Conservation (phyloP, 495 filamentous ascomycete species). For the Aspergillus biplanus region DNA sequence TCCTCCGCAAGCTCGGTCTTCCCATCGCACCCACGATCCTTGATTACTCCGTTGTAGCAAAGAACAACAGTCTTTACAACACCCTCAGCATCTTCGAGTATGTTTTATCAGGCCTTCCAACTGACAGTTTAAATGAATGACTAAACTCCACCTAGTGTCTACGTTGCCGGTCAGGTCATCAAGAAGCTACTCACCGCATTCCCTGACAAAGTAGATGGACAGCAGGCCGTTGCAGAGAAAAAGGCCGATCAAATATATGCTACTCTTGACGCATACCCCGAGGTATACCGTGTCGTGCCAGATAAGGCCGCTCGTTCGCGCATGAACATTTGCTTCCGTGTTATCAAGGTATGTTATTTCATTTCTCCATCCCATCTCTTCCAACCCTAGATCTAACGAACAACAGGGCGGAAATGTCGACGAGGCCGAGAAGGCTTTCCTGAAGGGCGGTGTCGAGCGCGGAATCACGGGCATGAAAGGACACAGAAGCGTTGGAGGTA, state of each 20-base stretch:
- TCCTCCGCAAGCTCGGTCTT: slow-evolving; percentile 75
- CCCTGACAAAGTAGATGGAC: slow-evolving; percentile 46
- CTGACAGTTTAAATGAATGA: not conserved
- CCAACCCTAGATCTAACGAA: not conserved
- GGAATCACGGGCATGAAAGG: slow-evolving; percentile 77
- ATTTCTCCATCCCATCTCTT: not conserved
- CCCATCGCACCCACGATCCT: slow-evolving; percentile 72
- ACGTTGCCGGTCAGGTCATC: slow-evolving; percentile 84
- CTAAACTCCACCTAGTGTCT: slow-evolving; percentile 57
- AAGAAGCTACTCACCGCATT: slow-evolving; percentile 56
- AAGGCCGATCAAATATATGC: slow-evolving; percentile 75
- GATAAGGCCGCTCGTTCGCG: slow-evolving; percentile 72
- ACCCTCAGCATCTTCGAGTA: slow-evolving; percentile 90
- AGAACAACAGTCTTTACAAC: slow-evolving; percentile 92
- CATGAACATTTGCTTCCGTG: slow-evolving; percentile 93
- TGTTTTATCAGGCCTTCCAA: slow-evolving; percentile 10
- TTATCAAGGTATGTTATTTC: slow-evolving; percentile 48
- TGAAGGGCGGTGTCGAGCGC: slow-evolving; percentile 66
- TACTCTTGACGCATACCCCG: slow-evolving; percentile 69
- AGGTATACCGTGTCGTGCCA: slow-evolving; percentile 73
- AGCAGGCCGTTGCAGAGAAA: slow-evolving; percentile 57
- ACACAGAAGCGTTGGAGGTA: slow-evolving; percentile 79
- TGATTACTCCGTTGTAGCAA: slow-evolving; percentile 77
- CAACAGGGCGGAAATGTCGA: slow-evolving; percentile 51
- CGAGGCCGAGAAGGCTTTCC: slow-evolving; percentile 75